These are phyloP conservation scores for Naganishia cerealis DNA, from an alignment of 1,284 basidiomycete genomes.

Conservation along the genomic window DNA sequence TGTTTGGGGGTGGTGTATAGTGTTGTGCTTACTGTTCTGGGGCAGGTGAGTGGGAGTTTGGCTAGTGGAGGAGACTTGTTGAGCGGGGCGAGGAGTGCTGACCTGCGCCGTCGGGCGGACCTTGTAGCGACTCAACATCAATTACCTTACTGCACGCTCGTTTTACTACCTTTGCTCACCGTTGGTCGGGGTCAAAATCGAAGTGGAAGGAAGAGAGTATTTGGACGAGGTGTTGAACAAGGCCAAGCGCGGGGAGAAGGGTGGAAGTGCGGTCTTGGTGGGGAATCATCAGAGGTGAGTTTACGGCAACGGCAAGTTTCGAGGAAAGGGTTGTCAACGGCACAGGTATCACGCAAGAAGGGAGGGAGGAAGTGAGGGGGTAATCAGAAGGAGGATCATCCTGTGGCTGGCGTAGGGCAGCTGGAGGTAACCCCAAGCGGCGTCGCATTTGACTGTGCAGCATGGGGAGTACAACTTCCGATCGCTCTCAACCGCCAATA, in stretches of 20 bases:
- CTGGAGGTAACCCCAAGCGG: no score
- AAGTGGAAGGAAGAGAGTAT: conserved; percentile 83
- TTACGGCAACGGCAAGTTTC: background rate
- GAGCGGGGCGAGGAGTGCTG: background rate
- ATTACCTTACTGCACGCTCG: conserved; percentile 77
- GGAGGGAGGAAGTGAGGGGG: background rate
- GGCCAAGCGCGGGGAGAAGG: conserved; percentile 57
- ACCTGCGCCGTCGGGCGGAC: background rate
- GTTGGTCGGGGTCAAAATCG: conserved; percentile 68
- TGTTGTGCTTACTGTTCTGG: conserved; percentile 67
- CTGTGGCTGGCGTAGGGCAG: background rate
- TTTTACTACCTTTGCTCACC: conserved; percentile 75
- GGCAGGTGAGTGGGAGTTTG: conserved; percentile 53
- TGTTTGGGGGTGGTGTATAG: conserved; percentile 74
- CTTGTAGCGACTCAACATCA: conserved; percentile 73
- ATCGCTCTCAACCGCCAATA: no score
- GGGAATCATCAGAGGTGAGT: conserved; percentile 81
- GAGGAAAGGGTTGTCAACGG: background rate
- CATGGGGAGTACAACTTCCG: no score
- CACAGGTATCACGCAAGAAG: background rate
- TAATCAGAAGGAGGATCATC: background rate
- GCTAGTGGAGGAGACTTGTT: background rate
- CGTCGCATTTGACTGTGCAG: background rate
- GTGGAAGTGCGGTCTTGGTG: conserved; percentile 64
- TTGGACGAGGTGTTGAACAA: conserved; percentile 57